phyloP scores from a whole-genome alignment of 2,329 filamentous ascomycete species.

The Penicillium sp. region DNA sequence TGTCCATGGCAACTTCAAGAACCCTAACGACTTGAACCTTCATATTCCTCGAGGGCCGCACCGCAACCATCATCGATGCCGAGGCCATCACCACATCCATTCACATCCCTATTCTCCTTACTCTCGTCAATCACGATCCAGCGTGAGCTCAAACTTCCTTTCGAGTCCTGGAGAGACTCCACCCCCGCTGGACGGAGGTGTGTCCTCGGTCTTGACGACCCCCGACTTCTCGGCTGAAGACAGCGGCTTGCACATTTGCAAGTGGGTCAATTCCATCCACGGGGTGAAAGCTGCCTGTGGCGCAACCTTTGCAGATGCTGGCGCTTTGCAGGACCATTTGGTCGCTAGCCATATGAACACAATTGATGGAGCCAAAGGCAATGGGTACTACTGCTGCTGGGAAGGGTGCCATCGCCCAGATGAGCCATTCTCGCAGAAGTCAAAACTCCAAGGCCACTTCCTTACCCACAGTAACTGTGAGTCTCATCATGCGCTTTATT shows the following conservation, averaged over 20 bases:
- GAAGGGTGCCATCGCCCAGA: conserved; percentile 42
- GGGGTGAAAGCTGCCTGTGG: conserved; percentile 35
- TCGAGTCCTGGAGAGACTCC: conserved; percentile 39
- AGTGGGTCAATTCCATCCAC: conserved; percentile 31
- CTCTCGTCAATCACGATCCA: conserved; percentile 37
- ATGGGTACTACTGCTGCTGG: conserved; percentile 47
- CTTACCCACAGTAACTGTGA: conserved; percentile 46
- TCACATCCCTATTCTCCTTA: conserved; percentile 35
- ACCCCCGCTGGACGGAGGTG: conserved; percentile 34
- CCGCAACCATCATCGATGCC: conserved; percentile 36
- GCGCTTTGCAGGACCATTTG: conserved; percentile 42
- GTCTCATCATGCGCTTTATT: conserved; percentile 1
- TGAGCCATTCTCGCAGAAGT: conserved; percentile 47
- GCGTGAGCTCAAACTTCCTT: conserved; percentile 36
- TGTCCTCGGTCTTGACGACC: conserved; percentile 37
- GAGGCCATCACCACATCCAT: conserved; percentile 32
- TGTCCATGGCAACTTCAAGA: conserved; percentile 29
- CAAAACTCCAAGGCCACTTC: conserved; percentile 46
- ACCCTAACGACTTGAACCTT: conserved; percentile 23
- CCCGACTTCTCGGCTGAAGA: conserved; percentile 34
- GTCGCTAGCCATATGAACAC: conserved; percentile 37
- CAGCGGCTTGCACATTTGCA: conserved; percentile 38
- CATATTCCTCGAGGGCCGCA: conserved; percentile 27
- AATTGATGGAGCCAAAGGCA: conserved; percentile 38
- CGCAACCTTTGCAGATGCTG: conserved; percentile 34